Conservation (phyloP, 306 rosid species). For the Abrus precatorius region DNA sequence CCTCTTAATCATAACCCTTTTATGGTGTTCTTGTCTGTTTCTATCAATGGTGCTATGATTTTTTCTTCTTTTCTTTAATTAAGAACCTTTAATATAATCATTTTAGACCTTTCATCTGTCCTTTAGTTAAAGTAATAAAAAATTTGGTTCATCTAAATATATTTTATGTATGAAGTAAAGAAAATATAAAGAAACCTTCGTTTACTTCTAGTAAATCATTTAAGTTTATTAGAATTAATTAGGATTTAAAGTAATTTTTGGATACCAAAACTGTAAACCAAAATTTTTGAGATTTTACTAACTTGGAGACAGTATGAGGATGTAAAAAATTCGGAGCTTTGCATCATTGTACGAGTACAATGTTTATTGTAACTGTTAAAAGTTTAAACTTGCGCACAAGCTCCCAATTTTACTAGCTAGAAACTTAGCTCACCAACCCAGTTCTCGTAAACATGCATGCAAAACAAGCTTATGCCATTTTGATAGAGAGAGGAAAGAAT, state of each 20-base stretch:
- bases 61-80: neutral
- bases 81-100: neutral
- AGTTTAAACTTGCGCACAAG: constrained; percentile 22
- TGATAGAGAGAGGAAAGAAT: neutral
- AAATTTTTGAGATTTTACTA: no score
- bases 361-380: neutral
- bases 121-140: neutral
- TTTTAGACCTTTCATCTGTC: neutral
- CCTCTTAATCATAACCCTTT: constrained; percentile 38
- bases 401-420: constrained; percentile 2
- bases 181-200: neutral
- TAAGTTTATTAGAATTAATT: neutral
- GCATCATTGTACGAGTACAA: neutral
- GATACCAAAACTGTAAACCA: no score
- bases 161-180: neutral
- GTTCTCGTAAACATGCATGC: constrained; percentile 44
- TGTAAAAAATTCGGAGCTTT: no score
- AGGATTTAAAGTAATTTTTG: neutral
- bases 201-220: no score
- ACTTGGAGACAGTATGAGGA: no score
- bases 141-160: neutral
- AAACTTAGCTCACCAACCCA: constrained; percentile 18
- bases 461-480: constrained; percentile 26
- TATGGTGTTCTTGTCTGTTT: constrained; percentile 40
- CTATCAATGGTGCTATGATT: constrained; percentile 34